Conservation (phyloP, 2,329 filamentous ascomycete genomes). For the Colletotrichum coccodes region DNA sequence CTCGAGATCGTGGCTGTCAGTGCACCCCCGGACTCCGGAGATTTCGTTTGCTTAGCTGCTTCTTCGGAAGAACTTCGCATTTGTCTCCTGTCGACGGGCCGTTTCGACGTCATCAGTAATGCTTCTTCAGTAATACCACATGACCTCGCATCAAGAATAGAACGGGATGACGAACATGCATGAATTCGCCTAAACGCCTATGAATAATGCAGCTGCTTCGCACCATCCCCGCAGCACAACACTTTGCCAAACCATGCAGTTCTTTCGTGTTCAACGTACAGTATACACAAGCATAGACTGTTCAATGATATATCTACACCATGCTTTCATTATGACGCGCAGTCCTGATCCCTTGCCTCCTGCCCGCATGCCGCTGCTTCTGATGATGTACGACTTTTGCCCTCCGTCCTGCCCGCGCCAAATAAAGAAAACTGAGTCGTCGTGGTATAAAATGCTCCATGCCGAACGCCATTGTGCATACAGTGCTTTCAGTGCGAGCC, state of each 20-base stretch:
- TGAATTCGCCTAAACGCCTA: conserved; percentile 11
- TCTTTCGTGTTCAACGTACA: conserved; percentile 29
- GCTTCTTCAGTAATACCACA: not conserved
- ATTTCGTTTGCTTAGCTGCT: not conserved
- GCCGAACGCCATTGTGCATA: conserved; percentile 35
- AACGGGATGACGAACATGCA: not conserved
- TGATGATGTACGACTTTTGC: not conserved
- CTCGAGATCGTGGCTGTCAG: not conserved
- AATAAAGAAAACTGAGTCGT: conserved; percentile 21
- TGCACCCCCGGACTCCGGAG: conserved; percentile 2
- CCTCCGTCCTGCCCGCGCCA: conserved; percentile 16
- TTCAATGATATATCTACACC: conserved; percentile 36
- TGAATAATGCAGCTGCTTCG: conserved; percentile 1
- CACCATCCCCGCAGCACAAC: not conserved
- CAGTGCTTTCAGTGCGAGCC: conserved; percentile 34
- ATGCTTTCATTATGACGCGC: conserved; percentile 28
- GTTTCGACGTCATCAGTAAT: not conserved
- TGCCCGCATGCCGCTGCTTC: not conserved
- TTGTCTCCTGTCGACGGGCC: not conserved
- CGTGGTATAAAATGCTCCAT: conserved; percentile 36
- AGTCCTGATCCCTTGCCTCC: not conserved
- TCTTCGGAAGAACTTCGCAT: not conserved
- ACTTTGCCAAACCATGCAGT: conserved; percentile 13
- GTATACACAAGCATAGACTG: conserved; percentile 35
- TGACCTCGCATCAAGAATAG: not conserved